Conservation (phyloP, 495 filamentous ascomycete species). For the Talaromyces wortmannii region DNA sequence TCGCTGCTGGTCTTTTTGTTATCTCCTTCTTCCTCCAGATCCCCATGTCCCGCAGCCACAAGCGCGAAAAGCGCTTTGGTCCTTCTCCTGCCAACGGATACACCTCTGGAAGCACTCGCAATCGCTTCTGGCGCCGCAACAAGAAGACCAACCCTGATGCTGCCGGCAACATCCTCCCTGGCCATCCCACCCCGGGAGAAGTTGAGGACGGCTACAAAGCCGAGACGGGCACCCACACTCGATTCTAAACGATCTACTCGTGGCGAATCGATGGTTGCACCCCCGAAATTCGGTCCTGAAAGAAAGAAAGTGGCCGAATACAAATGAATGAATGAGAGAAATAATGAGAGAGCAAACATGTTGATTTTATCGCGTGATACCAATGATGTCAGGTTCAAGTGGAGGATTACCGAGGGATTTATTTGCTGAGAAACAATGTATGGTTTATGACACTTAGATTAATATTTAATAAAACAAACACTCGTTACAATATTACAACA, state of each 20-base stretch:
- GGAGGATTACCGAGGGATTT: not conserved
- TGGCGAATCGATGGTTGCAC: not conserved
- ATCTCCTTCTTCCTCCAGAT: conserved; percentile 58
- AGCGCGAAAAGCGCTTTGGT: conserved; percentile 73
- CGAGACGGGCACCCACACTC: not conserved
- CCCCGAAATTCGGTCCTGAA: not conserved
- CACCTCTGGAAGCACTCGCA: conserved; percentile 56
- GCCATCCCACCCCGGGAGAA: conserved; percentile 28
- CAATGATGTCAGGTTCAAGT: not conserved
- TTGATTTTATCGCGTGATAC: not conserved
- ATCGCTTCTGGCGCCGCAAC: conserved; percentile 44
- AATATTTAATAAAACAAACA: not conserved
- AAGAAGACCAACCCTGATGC: conserved; percentile 30
- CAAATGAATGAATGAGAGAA: not conserved
- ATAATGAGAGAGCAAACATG: not conserved
- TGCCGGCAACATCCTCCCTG: conserved; percentile 23
- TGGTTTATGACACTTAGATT: not conserved
- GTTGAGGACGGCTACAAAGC: conserved; percentile 20
- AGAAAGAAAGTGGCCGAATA: not conserved
- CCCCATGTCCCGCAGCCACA: conserved; percentile 59
- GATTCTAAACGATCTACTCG: not conserved
- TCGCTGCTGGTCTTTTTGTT: conserved; percentile 67
- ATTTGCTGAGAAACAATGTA: not conserved
- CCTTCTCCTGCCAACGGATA: conserved; percentile 73
- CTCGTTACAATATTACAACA: not conserved